Percentiles rank a stretch among this genome's conserved stretches.
Conservation (phyloP, 148 eudicot genomes). For the Hydrangea macrophylla region DNA sequence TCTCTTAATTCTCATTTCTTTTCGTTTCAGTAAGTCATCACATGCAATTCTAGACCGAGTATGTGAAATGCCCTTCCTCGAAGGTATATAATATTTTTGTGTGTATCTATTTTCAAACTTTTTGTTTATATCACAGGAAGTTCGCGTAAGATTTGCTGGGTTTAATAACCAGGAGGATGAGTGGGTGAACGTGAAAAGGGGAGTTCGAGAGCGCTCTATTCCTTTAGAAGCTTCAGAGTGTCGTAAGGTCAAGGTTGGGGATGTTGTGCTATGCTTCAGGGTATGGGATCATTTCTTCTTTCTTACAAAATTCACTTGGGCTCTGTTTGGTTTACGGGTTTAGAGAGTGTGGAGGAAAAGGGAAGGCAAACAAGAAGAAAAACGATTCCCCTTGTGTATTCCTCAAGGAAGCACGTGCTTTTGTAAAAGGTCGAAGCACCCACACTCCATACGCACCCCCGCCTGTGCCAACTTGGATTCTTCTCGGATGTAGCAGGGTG, state of each 20-base stretch:
- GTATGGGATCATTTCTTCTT: conserved; percentile 25
- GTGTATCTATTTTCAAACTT: neutral
- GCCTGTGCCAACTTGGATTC: too few species aligned
- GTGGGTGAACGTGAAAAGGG: conserved; percentile 72
- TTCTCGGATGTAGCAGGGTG: too few species aligned
- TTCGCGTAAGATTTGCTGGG: conserved; percentile 83
- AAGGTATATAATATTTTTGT: neutral
- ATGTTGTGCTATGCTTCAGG: conserved; percentile 78
- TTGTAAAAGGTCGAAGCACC: too few species aligned
- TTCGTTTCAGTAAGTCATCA: neutral
- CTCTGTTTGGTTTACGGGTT: too few species aligned
- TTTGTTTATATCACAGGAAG: conserved; percentile 50
- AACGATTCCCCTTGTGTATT: too few species aligned
- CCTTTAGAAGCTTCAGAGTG: conserved; percentile 90
- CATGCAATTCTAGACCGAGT: neutral
- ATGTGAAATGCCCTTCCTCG: neutral
- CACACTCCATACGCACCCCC: too few species aligned
- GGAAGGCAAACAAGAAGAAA: too few species aligned
- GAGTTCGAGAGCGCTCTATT: conserved; percentile 81
- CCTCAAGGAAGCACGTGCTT: too few species aligned
- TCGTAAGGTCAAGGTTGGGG: conserved; percentile 75
- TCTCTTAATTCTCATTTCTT: neutral
- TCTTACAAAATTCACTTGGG: neutral
- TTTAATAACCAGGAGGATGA: conserved; percentile 69
- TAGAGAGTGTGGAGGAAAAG: neutral